Base-by-base conservation (phyloP, 495 filamentous ascomycete genomes). In the Parathielavia appendiculata region DNA sequence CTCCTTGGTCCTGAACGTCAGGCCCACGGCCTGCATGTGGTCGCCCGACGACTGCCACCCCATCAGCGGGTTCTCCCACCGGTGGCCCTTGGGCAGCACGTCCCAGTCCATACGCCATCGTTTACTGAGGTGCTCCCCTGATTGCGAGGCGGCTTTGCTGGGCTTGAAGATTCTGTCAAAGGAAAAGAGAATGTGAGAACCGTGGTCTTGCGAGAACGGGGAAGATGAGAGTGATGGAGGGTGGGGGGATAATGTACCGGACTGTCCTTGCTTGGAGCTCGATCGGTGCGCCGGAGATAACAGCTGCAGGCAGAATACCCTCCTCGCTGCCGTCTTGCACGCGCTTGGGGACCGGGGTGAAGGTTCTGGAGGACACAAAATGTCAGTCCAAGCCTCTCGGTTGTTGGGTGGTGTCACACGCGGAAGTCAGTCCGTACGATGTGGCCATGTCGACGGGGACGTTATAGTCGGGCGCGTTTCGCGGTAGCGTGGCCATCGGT, bases 91-190 rank as follows among this genome's bases (percentile, higher is more conserved):
- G 61, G 79, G 76, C 34, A 96, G 75, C 44, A 92, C 81, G 74
- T 99, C 93, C 93, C 93, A 99, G 71, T 99, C 93, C 91, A 99
- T 96, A 41, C 88, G 88, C 93, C 93, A 99, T 62, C 89, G 83
- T 64, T 88, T 84, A 54, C 79, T 73, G 62, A 89, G 85, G 84
- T 87, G 91, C 59, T 81, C 82, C 66, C 92, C 92, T 32, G 92
- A 97, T 70, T 99, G 93, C 11, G 92, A 95, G 41, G 93, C 91
- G 32, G 95, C 81, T 72, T 99, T 99, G 52, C 90, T 69, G 17
- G 89, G 89, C 63, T 86, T 83, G 78, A 86, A 97, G 73, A 98
- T 98, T 50, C 92, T 95, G 63, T 53, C 51, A 40, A 13, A 39
- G 34, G 16, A 22, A 13, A 38, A 6, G 13, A 38, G 35, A 23